Base-by-base conservation (phyloP, 2,329 filamentous ascomycete genomes). In the Paraconiothyrium brasiliense region DNA sequence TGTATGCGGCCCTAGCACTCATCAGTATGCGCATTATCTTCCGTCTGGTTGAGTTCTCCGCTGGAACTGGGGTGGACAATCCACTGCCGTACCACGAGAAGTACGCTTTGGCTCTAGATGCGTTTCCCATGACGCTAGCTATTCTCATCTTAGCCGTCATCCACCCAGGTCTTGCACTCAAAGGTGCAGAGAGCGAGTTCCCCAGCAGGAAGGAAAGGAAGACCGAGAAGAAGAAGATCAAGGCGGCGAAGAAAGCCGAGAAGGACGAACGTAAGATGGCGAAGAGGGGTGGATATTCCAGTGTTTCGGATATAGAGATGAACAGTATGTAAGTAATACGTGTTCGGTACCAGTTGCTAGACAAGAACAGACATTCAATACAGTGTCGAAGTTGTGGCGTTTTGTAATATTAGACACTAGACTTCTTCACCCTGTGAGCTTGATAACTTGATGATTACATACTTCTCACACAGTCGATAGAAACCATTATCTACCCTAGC, bases 1-100 rank as follows among this genome's bases (percentile, higher is more conserved):
- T 84, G 0, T 84, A 83, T 60, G 72, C 72, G 5, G 71, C 71
- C 0, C 70, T 85, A 11, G 61, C 64, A 0, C 73, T 84, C 37
- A 84, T 85, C 61, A 82, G 81, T 0, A 65, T 72, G 32, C 84
- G 87, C 37, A 89, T 90, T 71, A 83, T 88, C 64, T 90, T 85
- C 75, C 85, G 87, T 34, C 79, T 90, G 1, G 74, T 81, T 56
- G 86, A 90, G 71, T 90, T 85, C 67, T 79, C 80, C 0, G 76
- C 78, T 4, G 85, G 84, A 11, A 68, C 83, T 22, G 73, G 75
- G 44, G 51, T 63, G 1, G 65, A 74, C n/a, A 85, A 84, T 68
- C 75, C 78, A 0, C 76, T 86, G 22, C 81, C 84, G 0, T 80
- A 74, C 46, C 78, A 86, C 62, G 85, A 88, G 67, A 79, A 70